Conservation (phyloP, 495 filamentous ascomycete genomes). For the Endocarpon pusillum region DNA sequence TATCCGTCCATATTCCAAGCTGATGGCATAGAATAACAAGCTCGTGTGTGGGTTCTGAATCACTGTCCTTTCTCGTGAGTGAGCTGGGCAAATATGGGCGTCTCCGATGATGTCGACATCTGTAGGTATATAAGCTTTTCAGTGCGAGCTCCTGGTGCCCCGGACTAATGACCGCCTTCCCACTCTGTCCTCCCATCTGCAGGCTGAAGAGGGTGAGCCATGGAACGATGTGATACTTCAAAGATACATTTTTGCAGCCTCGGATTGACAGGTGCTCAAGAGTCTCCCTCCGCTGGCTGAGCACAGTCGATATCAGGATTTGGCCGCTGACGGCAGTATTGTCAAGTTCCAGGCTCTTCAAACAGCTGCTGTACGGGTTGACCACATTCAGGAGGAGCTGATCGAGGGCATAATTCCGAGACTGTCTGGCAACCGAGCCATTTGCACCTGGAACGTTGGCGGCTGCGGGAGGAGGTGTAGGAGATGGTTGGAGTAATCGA, state of each 20-base stretch:
- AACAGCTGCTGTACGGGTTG: conserved; percentile 34
- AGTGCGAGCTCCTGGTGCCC: conserved; percentile 28
- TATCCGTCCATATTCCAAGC: conserved; percentile 45
- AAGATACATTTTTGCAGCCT: conserved; percentile 47
- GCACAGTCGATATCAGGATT: conserved; percentile 33
- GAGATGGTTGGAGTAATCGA: conserved; percentile 31
- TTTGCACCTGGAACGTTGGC: conserved; percentile 21
- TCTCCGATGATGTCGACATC: conserved; percentile 42
- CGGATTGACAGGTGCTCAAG: conserved; percentile 42
- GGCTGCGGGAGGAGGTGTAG: conserved; percentile 18
- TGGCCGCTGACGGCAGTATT: conserved; percentile 44
- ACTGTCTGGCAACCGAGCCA: conserved; percentile 26
- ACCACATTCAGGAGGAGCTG: conserved; percentile 38
- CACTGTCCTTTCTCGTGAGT: conserved; percentile 37
- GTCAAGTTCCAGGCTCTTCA: conserved; percentile 40
- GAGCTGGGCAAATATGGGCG: conserved; percentile 40
- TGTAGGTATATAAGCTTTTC: conserved; percentile 43
- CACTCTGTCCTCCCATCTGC: conserved; percentile 27
- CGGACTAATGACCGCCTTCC: conserved; percentile 17
- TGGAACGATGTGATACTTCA: conserved; percentile 47
- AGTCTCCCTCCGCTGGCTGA: conserved; percentile 33
- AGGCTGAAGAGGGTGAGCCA: conserved; percentile 34
- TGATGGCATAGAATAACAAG: conserved; percentile 44
- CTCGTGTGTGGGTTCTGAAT: conserved; percentile 45
- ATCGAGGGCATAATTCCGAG: conserved; percentile 38